Evolutionary conservation across 176 grass and related monocot species (phyloP), one percentile per base, ranked within the genome.

Genomic region (Aegilops speltoides): DNA sequence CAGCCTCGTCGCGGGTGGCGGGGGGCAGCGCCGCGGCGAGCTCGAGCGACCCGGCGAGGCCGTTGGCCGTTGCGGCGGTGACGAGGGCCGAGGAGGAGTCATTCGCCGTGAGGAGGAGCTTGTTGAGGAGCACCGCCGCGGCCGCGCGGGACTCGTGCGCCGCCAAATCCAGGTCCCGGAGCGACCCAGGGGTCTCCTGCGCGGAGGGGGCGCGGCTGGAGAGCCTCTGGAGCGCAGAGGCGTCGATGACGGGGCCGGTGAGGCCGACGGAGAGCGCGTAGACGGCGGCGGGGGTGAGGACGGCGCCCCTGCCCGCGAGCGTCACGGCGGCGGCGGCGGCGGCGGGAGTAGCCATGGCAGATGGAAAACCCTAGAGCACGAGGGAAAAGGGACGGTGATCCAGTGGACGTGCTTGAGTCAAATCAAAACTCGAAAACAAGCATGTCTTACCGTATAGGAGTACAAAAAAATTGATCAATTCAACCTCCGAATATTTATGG

Each of bases 71-170:
- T 12, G 75, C 75, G 34, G 91, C 88, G 32, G 86, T 88, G 82
- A 78, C 87, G 36, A 73, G 70, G 8, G 71, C 86, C 52, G 71
- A 89, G 80, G 64, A 2, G 29, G 87, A 91, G 23, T 93, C 80
- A 0, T 85, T 88, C 13, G 95, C 80, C 2, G 94, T 88, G 41
- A 92, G 31, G 17, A 99, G 69, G 16, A 99, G 88, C 85, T 96
- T 99, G 90, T 99, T 96, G 41, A 96, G 91, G 3, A 99, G 89
- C 17, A 99, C 92, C 3, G 77, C 89, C 1, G 93, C 80, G 25
- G 97, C 62, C 10, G 97, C 94, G 64, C 90, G 92, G 52, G 92
- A 90, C 31, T 93, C 88, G 36, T 45, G 23, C 10, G 78, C 33
- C 1, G 90, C 11, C 57, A 96, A n/a, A 12, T 75, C 36, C 14